These are phyloP conservation scores for Carpinus fangiana DNA, from an alignment of 306 rosid genomes.

Conservation along the genomic window DNA sequence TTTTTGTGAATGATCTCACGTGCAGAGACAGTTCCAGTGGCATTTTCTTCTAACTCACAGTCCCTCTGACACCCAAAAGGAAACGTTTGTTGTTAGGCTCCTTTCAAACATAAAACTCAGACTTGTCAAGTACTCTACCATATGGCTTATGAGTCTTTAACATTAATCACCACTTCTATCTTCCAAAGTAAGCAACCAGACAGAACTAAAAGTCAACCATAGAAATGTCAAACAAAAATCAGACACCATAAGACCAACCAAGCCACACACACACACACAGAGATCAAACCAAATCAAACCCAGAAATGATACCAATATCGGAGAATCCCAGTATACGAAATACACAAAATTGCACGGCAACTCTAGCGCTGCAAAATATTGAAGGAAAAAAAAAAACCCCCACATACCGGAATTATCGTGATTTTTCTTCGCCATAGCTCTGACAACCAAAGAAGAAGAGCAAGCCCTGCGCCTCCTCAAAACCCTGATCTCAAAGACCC, in stretches of 20 bases:
- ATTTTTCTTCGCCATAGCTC: constrained; percentile 72
- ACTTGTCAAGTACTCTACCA: not conserved
- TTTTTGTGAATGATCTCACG: not conserved
- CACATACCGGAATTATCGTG: constrained; percentile 39
- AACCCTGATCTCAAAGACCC: constrained; percentile 46
- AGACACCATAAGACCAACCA: not conserved
- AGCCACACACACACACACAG: not conserved
- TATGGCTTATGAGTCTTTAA: not conserved
- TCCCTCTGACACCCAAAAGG: not conserved
- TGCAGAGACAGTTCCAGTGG: not conserved
- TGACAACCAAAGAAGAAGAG: constrained; percentile 36
- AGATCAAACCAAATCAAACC: not conserved
- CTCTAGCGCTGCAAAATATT: constrained; percentile 24
- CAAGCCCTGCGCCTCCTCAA: constrained; percentile 43
- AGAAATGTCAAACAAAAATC: not conserved
- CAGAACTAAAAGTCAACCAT: constrained; percentile 21
- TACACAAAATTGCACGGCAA: constrained; percentile 4
- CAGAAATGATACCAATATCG: not conserved
- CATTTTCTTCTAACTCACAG: not conserved
- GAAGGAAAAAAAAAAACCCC: constrained; percentile 42
- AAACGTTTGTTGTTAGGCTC: not conserved
- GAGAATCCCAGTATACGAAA: constrained; percentile 2
- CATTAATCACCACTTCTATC: not conserved
- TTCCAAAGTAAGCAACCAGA: not conserved
- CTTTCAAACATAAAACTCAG: not conserved